Evolutionary conservation across 2,329 filamentous ascomycete genomes (phyloP).

Genomic region (Fusarium nelsonii): DNA sequence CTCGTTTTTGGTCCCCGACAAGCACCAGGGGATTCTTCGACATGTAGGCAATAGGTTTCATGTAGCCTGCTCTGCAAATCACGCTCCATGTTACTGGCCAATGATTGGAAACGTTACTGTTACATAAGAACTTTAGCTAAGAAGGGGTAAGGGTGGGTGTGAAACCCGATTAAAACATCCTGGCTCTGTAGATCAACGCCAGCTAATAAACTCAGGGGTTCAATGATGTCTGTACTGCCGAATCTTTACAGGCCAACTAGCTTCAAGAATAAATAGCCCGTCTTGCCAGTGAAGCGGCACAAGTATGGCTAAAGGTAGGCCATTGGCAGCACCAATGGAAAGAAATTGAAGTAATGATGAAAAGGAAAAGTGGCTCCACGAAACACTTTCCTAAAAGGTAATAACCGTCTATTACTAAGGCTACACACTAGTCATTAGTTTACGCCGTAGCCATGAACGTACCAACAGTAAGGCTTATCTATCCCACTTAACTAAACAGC

Average conservation of each 20-base stretch:
- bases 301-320: not conserved
- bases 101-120: no score
- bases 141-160: no score
- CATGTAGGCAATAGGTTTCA: no score
- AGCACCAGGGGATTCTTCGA: no score
- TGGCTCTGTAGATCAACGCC: no score
- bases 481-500: not conserved
- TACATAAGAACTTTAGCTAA: no score
- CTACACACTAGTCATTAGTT: not conserved
- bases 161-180: no score
- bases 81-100: no score
- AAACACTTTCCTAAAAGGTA: not conserved
- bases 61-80: no score
- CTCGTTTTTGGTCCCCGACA: no score
- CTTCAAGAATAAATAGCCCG: not conserved
- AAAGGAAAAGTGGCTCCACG: not conserved
- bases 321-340: accelerated
- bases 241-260: not conserved
- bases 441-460: not conserved
- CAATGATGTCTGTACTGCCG: no score
- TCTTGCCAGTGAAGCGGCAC: not conserved
- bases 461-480: not conserved
- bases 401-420: not conserved
- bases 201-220: no score
- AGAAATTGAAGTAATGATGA: not conserved